A percentile compares a stretch with the other conserved stretches of the same genome.
phyloP scores from a whole-genome alignment of 306 rosid genomes.

The Dalbergia cochinchinensis region DNA sequence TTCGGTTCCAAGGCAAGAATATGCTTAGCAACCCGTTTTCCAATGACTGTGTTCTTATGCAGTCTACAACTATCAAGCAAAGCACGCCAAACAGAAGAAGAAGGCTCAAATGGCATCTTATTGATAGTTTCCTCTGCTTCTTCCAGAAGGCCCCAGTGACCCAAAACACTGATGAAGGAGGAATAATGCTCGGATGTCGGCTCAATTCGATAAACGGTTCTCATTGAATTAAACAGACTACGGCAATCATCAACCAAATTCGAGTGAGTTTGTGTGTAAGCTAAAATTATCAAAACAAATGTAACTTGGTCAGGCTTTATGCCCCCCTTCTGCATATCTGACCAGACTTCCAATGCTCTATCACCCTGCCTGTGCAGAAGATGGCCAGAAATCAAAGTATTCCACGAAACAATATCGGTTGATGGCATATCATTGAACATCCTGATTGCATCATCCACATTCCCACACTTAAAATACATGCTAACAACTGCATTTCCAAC shows the following conservation, averaged over 20 bases:
- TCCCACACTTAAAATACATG: constrained; percentile 92
- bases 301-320: constrained; percentile 69
- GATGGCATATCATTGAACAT: constrained; percentile 60
- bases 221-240: constrained; percentile 69
- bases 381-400: constrained; percentile 77
- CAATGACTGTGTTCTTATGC: constrained; percentile 62
- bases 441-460: constrained; percentile 68
- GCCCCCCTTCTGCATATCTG: constrained; percentile 73
- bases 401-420: constrained; percentile 80
- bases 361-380: constrained; percentile 78
- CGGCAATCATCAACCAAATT: constrained; percentile 75
- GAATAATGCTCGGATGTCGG: constrained; percentile 76
- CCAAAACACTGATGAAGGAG: constrained; percentile 82
- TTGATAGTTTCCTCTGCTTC: constrained; percentile 79
- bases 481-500: constrained; percentile 78
- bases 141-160: constrained; percentile 82
- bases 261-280: constrained; percentile 67
- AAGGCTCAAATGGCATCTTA: constrained; percentile 70
- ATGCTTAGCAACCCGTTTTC: constrained; percentile 60
- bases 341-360: constrained; percentile 72
- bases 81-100: constrained; percentile 76
- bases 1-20: constrained; percentile 76
- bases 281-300: constrained; percentile 74
- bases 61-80: constrained; percentile 82
- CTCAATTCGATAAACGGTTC: constrained; percentile 57